Base-by-base conservation (phyloP, 176 grass and related monocot species). In the Cenchrus fungigraminus region DNA sequence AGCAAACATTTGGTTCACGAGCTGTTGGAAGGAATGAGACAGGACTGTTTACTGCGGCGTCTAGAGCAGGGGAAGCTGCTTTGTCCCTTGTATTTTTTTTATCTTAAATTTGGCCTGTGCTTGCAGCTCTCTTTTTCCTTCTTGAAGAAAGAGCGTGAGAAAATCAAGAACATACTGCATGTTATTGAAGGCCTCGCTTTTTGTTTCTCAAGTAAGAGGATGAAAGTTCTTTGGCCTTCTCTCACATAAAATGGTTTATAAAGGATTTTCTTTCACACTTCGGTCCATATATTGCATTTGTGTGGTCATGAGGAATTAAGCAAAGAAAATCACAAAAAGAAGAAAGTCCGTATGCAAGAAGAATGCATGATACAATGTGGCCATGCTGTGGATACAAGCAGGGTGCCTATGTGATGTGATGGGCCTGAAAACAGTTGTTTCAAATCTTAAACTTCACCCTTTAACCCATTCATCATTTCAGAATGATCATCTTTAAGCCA, bases 21-120 rank as follows among this genome's bases (percentile, higher is more conserved):
- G 67, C 67, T 69, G 67, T 69, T 69, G 40, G 67, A 69, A 69
- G 4, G 67, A 45, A 69, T n/a, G 40, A 69, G 67, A 69, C 67
- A 69, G 3, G 37, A 68, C 8, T 16, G 37, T 68, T 43, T 17
- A 20, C 8, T 44, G 37, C 31, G 8, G 3, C 8, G 15, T 19
- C 6, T 43, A 43, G 32, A 40, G 61, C 61, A 31, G 9, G 62
- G 13, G 62, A 65, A 65, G 58, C 20, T 61, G n/a, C 20, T 25
- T 6, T 20, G 8, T 9, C 56, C 20, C 58, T 22, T 60, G 0
- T 10, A 32, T 59, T 45, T 60, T 60, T 60, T 17, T 9, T 6
- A n/a, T 9, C 17, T n/a, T 60, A 10, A 22, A 60, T 20, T 25
- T 25, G n/a, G 9, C 20, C 22, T 4, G 7, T 44, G 16, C 40